Conservation (phyloP, 306 rosid genomes). For the Canavalia gladiata region DNA sequence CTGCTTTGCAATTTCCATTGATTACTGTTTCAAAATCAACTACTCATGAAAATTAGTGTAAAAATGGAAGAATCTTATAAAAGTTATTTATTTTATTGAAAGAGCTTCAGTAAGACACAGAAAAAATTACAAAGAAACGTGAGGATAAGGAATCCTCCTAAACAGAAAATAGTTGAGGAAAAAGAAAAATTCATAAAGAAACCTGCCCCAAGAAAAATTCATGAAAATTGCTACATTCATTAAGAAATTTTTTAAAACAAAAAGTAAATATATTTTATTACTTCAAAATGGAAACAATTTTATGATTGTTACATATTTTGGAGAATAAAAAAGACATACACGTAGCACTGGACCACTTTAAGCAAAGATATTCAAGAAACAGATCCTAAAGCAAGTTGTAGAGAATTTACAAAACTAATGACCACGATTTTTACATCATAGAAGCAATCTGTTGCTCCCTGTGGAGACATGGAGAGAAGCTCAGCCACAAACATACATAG, state of each 20-base stretch:
- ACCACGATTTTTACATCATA: not conserved
- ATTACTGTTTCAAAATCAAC: constrained; percentile 17
- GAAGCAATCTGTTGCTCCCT: constrained; percentile 7
- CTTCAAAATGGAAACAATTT: not conserved
- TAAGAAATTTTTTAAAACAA: not conserved
- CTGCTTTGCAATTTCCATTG: constrained; percentile 4
- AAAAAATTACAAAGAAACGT: not conserved
- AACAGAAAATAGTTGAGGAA: not conserved
- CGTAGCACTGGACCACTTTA: not conserved
- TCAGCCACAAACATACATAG: not conserved
- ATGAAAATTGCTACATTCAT: not conserved
- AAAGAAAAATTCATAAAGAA: not conserved
- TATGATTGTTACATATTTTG: not conserved
- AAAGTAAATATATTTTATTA: not conserved
- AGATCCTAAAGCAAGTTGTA: not conserved
- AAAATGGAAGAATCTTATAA: not conserved
- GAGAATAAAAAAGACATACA: not conserved
- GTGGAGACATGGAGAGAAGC: not conserved
- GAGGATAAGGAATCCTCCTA: not conserved
- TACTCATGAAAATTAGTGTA: not conserved
- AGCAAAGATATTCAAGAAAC: not conserved
- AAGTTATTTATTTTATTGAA: not conserved
- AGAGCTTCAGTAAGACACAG: not conserved
- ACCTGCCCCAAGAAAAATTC: not conserved
- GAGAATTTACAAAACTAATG: constrained; percentile 8